Conservation (phyloP, 495 filamentous ascomycete genomes). For the Usnea hakonensis region DNA sequence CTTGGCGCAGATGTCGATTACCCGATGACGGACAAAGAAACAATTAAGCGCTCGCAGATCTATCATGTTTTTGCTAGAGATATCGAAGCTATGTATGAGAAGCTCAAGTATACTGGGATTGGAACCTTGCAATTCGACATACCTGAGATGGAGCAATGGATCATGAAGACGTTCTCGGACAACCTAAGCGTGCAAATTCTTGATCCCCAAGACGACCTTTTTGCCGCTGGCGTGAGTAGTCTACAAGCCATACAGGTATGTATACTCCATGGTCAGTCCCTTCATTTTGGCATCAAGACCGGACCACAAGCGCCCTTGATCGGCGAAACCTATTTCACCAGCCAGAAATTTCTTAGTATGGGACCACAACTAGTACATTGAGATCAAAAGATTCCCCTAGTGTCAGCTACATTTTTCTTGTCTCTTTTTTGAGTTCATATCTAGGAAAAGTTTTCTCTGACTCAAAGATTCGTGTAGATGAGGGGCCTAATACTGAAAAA, state of each 20-base stretch:
- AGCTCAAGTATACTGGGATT: conserved; percentile 23
- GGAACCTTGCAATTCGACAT: conserved; percentile 34
- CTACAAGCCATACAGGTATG: conserved; percentile 47
- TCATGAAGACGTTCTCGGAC: conserved; percentile 36
- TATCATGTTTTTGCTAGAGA: conserved; percentile 39
- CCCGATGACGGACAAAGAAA: conserved; percentile 49
- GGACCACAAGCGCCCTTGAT: neutral
- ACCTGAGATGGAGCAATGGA: conserved; percentile 33
- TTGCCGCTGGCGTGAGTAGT: conserved; percentile 51
- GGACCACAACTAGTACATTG: neutral
- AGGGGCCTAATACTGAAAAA: conserved; percentile 42
- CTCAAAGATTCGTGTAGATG: conserved; percentile 19
- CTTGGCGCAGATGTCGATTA: conserved; percentile 37
- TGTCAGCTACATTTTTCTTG: too few relatives aligned
- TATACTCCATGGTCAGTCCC: neutral
- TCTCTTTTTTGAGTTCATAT: neutral
- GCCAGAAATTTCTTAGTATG: neutral
- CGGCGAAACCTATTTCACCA: neutral
- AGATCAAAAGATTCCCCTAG: neutral
- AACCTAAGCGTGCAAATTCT: conserved; percentile 36
- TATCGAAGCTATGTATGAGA: conserved; percentile 43
- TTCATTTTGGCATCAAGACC: neutral
- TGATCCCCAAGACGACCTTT: conserved; percentile 41
- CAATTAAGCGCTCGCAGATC: conserved; percentile 48
- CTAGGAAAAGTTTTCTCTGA: neutral